Conservation (phyloP, 2,329 filamentous ascomycete genomes). For the Fusarium caatingaense region DNA sequence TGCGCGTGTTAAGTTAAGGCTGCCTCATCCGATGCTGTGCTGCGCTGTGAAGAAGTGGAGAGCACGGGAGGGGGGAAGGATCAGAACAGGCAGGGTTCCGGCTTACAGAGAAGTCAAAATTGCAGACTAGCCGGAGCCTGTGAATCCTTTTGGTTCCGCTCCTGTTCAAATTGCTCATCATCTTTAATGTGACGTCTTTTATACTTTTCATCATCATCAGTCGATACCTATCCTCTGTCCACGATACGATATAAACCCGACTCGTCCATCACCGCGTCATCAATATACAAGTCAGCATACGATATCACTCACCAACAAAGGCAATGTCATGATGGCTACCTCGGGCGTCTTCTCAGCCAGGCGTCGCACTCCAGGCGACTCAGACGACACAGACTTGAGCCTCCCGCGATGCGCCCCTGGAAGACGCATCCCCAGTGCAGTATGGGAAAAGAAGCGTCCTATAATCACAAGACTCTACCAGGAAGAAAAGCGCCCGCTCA, state of each 20-base stretch:
- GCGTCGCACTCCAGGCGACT: constrained; percentile 44
- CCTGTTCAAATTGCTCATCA: neutral
- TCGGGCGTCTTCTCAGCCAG: constrained; percentile 39
- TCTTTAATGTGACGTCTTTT: constrained; percentile 19
- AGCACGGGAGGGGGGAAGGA: constrained; percentile 3
- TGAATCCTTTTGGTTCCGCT: constrained; percentile 2
- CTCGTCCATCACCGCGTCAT: neutral
- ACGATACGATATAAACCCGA: neutral
- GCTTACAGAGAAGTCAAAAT: constrained; percentile 13
- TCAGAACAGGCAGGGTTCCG: constrained; percentile 7
- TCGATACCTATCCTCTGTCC: neutral
- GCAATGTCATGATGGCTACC: constrained; percentile 39
- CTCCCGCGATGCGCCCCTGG: constrained; percentile 41
- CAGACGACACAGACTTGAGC: constrained; percentile 47
- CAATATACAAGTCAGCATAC: neutral
- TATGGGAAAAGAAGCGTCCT: constrained; percentile 51
- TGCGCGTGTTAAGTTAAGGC: constrained; percentile 13
- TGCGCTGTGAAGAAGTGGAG: constrained; percentile 1
- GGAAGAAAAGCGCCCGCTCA: constrained; percentile 55
- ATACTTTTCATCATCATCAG: neutral
- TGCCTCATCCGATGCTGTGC: constrained; percentile 18
- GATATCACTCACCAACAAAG: neutral
- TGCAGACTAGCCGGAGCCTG: neutral
- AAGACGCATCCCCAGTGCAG: constrained; percentile 50
- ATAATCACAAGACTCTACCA: constrained; percentile 55